Percentiles rank a stretch among this genome's conserved stretches.
phyloP scores from a whole-genome alignment of 2,329 filamentous ascomycete species.

The Rhexocercosporidium sp. region DNA sequence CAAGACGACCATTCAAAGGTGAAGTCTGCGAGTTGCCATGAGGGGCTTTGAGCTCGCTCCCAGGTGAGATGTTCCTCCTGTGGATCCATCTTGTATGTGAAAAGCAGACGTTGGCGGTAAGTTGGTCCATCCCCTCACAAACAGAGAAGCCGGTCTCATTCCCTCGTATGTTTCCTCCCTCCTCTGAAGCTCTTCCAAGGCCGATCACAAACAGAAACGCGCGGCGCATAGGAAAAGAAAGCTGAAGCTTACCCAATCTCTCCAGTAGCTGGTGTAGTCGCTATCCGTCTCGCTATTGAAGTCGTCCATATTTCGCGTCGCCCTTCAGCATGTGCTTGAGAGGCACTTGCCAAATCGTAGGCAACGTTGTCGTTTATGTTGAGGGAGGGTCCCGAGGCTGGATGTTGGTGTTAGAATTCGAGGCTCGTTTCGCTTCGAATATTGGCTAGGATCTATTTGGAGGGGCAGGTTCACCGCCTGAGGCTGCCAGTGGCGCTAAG shows the following conservation, averaged over 20 bases:
- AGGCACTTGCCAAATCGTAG: constrained; percentile 38
- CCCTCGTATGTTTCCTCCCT: background rate
- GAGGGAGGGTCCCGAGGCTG: constrained; percentile 13
- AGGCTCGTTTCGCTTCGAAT: constrained; percentile 7
- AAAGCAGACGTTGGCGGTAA: no score
- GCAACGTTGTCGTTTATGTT: constrained; percentile 29
- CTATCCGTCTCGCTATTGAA: constrained; percentile 98
- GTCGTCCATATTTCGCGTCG: constrained; percentile 76
- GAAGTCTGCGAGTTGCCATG: constrained; percentile 1
- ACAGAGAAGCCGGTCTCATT: background rate
- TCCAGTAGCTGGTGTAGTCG: constrained; percentile 99
- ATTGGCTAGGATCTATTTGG: constrained; percentile 6
- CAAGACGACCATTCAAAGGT: background rate
- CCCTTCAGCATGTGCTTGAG: constrained; percentile 38
- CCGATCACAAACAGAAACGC: constrained; percentile 14
- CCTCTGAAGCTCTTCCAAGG: background rate
- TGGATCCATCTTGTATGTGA: background rate
- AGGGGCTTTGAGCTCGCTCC: background rate
- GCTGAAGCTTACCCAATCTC: constrained; percentile 85
- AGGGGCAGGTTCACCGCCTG: constrained; percentile 6
- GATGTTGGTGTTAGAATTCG: constrained; percentile 12
- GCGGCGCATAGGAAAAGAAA: constrained; percentile 29
- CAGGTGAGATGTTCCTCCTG: background rate
- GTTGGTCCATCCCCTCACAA: background rate
- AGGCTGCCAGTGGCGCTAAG: constrained; percentile 6